Evolutionary conservation across 805 yeast species (phyloP), one percentile per base, ranked within the genome.

Genomic region (Barnettozyma wickerhamii): DNA sequence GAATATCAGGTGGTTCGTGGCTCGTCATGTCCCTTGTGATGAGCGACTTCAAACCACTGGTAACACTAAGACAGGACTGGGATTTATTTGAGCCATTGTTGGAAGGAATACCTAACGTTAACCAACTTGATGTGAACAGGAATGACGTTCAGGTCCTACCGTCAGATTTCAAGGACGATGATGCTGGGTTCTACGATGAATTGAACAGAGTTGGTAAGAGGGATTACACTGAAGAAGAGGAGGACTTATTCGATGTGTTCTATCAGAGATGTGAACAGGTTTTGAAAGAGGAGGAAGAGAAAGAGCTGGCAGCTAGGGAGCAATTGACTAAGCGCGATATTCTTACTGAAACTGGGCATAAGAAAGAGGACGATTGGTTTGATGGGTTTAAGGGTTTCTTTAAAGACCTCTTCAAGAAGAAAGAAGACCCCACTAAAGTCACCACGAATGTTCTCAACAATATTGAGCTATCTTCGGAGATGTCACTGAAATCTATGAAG

Each of bases 1-100:
- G 91, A 7, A 71, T 87, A 28, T 81, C 90, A 13, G 96, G 96
- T 24, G 95, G 95, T 20, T 74, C 84, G 12, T 87, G 95, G 95
- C 66, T 85, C 36, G 59, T 68, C 29, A 55, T 67, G 44, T 66
- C 71, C 4, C 41, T 60, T 30, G 49, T 66, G 1, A 63, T 69
- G 36, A 66, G 65, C 33, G 70, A 66, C 24, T 63, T 58, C 42
- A 50, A 65, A 32, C 68, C 71, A 0, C 53, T 65, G 58, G 66
- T 60, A 5, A 62, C 58, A 6, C 52, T 65, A 38, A 45, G 62
- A 19, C 43, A 60, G 5, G 56, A 59, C 6, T 70, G 79, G 80
- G 60, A 64, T 37, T 50, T 75, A 10, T 59, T 62, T 15, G 67
- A 68, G 10, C 75, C 78, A 4, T 59, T 79, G 29, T 58, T 81